Evolutionary conservation across 495 filamentous ascomycete genomes (phyloP), one percentile per base, ranked within the genome.

Genomic region (Trichoderma reesei): DNA sequence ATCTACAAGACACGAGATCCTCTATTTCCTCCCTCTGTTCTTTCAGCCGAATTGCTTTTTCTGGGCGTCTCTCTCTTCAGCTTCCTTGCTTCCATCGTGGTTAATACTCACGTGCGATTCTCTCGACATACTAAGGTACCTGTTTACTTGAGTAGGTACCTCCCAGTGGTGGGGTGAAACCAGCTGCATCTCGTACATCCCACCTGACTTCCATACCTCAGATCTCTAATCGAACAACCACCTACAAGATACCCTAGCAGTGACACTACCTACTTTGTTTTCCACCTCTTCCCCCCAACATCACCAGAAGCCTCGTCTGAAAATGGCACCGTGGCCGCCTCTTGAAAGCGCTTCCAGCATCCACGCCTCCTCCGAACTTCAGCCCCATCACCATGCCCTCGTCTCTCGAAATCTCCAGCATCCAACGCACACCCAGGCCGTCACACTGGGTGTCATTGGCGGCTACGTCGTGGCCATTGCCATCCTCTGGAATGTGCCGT

Each of bases 401-500:
- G 3, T 63, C 39, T 31, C 61, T 34, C 31, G 61, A 41, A 42
- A 63, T n/a, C 61, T 63, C n/a, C 61, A 63, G 61, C 39, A 63
- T 33, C 61, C 61, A 14, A 63, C 61, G 2, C 37, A 85, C 71
- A 88, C 89, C 13, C 89, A 92, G 71, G 83, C 82, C 46, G 80
- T 90, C 4, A 92, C 88, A 0, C 78, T 92, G 3, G 89, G 89
- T 18, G 76, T 89, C 46, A 80, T 80, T 68, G 76, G 73, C 41
- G 88, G 76, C 62, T 92, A 92, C 72, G 82, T 88, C 1, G 88
- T 91, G 16, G 81, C 82, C 44, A 91, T 92, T 67, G 87, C 87
- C 3, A 73, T 91, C 31, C 75, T 92, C 7, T 92, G 89, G 89
- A 92, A 92, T 71, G 64, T 91, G 9, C 89, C 89, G 1, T 91